A percentile compares a stretch with the other conserved stretches of the same genome.
Evolutionary conservation across 257 asterid species (phyloP).

Genomic region (Solanum chilense): DNA sequence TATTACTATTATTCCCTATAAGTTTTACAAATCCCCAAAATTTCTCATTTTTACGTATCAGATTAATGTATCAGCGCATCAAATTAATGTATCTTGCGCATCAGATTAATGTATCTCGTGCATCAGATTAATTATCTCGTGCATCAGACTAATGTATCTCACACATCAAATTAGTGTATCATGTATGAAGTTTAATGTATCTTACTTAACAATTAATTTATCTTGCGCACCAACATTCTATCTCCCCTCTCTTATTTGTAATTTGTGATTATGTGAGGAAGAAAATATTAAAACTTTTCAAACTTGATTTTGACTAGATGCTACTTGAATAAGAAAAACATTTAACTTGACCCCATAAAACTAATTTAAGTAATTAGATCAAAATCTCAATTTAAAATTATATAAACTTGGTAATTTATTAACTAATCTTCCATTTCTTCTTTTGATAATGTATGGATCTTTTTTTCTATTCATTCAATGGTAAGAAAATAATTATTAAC

Average conservation of each 20-base stretch:
- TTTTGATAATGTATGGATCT: not conserved
- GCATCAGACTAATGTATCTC: no score
- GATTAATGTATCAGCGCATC: no score
- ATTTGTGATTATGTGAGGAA: not conserved
- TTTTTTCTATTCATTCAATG: not conserved
- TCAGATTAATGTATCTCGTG: no score
- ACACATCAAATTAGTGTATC: no score
- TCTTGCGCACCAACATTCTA: not conserved
- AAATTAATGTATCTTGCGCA: no score
- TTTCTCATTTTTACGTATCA: no score
- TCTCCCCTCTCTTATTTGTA: not conserved
- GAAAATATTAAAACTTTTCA: not conserved
- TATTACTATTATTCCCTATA: no score
- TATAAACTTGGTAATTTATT: not conserved
- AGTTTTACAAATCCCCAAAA: no score
- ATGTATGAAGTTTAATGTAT: no score
- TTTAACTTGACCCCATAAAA: not conserved
- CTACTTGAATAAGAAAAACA: not conserved
- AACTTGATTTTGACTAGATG: not conserved
- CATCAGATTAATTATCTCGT: no score
- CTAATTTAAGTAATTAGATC: not conserved
- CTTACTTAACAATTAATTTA: no score
- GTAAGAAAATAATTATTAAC: not conserved
- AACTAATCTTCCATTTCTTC: not conserved
- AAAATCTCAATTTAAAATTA: not conserved